Percentiles rank a stretch among this genome's conserved stretches.
Conservation (phyloP, 352 stramenopile species). For the Globisporangium nunn region DNA sequence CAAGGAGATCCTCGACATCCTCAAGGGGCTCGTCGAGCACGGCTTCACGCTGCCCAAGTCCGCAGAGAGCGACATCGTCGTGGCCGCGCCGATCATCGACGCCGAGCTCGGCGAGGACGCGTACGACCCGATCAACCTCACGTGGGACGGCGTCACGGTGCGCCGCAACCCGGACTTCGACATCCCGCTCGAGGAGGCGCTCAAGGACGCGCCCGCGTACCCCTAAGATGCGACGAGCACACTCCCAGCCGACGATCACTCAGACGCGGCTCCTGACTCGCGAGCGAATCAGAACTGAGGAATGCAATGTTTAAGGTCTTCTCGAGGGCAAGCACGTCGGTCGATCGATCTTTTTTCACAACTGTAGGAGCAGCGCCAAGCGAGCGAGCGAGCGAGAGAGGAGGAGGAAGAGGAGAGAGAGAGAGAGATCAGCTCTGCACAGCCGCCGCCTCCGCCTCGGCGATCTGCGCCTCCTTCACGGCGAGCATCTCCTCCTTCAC, state of each 20-base stretch:
- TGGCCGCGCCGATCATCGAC: slow-evolving; percentile 72
- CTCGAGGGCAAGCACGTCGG: background rate
- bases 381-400: background rate
- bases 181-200: slow-evolving; percentile 60
- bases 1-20: slow-evolving; percentile 67
- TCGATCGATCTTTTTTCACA: too few species aligned
- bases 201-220: slow-evolving; percentile 27
- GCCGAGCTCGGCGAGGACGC: slow-evolving; percentile 53
- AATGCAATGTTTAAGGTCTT: background rate
- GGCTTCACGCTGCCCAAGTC: slow-evolving; percentile 74
- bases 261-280: too few species aligned
- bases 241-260: too few species aligned
- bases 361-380: too few species aligned
- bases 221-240: background rate
- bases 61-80: slow-evolving; percentile 73
- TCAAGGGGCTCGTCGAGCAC: slow-evolving; percentile 74
- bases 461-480: slow-evolving; percentile 9
- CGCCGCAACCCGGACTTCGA: slow-evolving; percentile 83
- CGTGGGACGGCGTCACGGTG: slow-evolving; percentile 73
- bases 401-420: background rate
- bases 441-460: slow-evolving; percentile 4
- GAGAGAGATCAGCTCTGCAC: background rate
- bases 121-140: slow-evolving; percentile 80
- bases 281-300: background rate
- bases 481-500: slow-evolving; percentile 18